Evolutionary conservation across 352 stramenopile genomes (phyloP), one percentile per base, ranked within the genome.

Genomic region (Phytophthora aleatoria): DNA sequence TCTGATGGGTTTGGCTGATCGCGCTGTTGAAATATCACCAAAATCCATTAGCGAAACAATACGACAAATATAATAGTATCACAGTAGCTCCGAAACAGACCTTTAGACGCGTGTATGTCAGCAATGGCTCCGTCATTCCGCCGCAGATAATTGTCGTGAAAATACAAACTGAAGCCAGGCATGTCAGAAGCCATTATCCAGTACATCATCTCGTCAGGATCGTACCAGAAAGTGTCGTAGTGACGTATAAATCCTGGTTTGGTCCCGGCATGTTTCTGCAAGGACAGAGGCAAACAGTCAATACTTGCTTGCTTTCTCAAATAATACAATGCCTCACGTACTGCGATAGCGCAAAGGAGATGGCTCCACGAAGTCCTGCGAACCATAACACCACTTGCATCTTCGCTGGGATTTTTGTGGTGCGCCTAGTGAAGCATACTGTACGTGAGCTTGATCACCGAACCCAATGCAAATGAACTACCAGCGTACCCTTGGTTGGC

Each of bases 71-170:
- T 56, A 33, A 0, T 3, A 7, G 35, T 13, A 43, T 6, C 7
- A 62, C 42, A 41, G 11, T 9, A 30, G 1, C n/a, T 50, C 31
- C 11, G 9, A 36, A 30, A 52, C 51, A n/a, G 57, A 86, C 78
- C 73, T 90, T 91, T 33, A 91, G 71, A 54, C 85, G 57, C 0
- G 80, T 91, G 50, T 90, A 87, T 16, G 85, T 92, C 8, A 99
- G 79, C 35, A 97, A 64, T 6, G 91, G 89, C 64, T 96, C 92
- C 1, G 91, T 97, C 50, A 97, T 64, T 4, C 92, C 94, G 41
- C 96, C 96, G 71, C 93, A 98, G 45, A 98, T 94, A 44, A 99
- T 81, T 2, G 96, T 99, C 3, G 96, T 99, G 70, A 99, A 97
- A 43, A 99, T 96, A 16, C 97, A 97, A 38, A 99, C 83, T 87